phyloP scores from a whole-genome alignment of 257 asterid genomes.

The Petrea volubilis region DNA sequence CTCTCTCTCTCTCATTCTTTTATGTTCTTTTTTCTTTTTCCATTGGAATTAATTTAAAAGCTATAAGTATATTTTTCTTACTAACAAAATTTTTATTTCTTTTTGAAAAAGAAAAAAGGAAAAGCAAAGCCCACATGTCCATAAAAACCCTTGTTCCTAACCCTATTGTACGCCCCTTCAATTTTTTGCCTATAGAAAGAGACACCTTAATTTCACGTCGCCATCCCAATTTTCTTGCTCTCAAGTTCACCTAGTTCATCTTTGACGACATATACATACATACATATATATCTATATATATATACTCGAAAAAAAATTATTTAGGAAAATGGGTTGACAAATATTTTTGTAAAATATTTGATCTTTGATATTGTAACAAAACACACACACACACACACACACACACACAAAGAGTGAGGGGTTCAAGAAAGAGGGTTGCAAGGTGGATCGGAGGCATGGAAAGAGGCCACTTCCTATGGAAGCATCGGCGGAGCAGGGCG shows the following conservation, averaged over 20 bases:
- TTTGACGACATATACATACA: no score
- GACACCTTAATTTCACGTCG: neutral
- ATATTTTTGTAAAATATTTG: neutral
- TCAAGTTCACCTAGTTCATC: neutral
- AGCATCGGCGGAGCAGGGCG: slow-evolving; percentile 27
- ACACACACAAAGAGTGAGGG: neutral
- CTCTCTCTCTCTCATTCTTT: neutral
- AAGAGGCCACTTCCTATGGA: slow-evolving; percentile 35
- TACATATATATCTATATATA: neutral
- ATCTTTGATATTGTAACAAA: neutral
- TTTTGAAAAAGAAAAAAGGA: neutral
- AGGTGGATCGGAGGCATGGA: slow-evolving; percentile 46
- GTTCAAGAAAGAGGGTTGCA: neutral
- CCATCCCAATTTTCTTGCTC: neutral
- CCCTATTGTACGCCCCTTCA: slow-evolving; percentile 4
- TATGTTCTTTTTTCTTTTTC: neutral
- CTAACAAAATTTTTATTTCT: no score
- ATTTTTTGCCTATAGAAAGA: neutral
- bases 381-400: neutral
- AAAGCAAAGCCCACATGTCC: neutral
- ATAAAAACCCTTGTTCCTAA: slow-evolving; percentile 11
- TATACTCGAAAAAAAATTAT: neutral
- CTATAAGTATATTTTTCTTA: neutral
- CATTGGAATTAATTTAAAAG: neutral
- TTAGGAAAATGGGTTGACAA: neutral